phyloP scores from a whole-genome alignment of 345 rosid genomes.

The Anastatica hierochuntica region DNA sequence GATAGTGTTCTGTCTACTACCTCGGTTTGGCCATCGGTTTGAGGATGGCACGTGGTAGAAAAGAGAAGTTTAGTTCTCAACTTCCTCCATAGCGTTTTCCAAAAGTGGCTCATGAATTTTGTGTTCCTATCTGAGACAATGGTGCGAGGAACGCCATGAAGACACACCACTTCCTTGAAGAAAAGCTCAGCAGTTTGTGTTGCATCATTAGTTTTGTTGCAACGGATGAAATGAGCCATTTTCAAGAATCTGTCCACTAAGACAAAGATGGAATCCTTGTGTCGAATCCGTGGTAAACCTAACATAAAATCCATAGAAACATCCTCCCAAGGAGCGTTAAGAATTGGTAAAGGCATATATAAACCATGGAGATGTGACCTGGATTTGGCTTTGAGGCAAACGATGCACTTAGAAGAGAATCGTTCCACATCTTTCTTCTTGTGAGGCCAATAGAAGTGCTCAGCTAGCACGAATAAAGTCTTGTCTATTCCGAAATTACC shows the following conservation, averaged over 20 bases:
- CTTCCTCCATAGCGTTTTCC: neutral
- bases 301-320: neutral
- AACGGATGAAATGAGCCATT: neutral
- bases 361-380: neutral
- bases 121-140: neutral
- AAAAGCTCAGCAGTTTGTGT: neutral
- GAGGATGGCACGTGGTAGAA: neutral
- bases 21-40: no score
- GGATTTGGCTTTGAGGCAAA: neutral
- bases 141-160: neutral
- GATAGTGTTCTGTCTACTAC: neutral
- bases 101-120: neutral
- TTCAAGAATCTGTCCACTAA: neutral
- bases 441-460: neutral
- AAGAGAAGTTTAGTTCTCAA: neutral
- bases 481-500: neutral
- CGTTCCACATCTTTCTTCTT: neutral
- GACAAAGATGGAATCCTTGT: neutral
- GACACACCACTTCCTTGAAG: neutral
- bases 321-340: neutral
- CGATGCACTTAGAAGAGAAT: neutral
- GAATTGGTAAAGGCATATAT: neutral
- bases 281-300: neutral
- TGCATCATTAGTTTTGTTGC: neutral
- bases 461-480: neutral